A percentile compares a stretch with the other conserved stretches of the same genome.
Conservation (phyloP, 2,329 filamentous ascomycete genomes). For the Teratosphaeria gauchensis region DNA sequence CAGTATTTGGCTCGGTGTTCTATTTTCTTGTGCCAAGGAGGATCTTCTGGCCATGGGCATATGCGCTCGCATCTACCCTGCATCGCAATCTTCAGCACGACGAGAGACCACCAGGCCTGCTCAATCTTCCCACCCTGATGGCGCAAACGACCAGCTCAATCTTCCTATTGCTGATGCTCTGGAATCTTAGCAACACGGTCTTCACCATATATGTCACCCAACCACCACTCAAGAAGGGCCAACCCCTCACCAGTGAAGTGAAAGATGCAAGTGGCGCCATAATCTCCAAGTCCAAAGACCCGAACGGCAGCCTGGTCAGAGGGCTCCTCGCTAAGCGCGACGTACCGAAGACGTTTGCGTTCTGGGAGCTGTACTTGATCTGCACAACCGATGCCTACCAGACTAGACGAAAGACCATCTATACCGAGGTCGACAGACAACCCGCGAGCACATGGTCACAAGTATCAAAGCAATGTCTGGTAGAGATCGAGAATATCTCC, state of each 20-base stretch:
- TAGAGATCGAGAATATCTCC: conserved; percentile 58
- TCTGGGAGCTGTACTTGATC: conserved; percentile 83
- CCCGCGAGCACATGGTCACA: conserved; percentile 63
- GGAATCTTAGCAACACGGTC: conserved; percentile 65
- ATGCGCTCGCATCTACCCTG: conserved; percentile 54
- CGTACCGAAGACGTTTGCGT: conserved; percentile 69
- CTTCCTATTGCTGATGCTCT: conserved; percentile 58
- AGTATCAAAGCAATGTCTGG: conserved; percentile 59
- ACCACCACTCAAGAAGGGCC: conserved; percentile 73
- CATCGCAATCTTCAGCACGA: conserved; percentile 62
- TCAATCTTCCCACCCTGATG: conserved; percentile 10
- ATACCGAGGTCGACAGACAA: conserved; percentile 69
- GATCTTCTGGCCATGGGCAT: conserved; percentile 48
- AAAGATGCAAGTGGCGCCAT: conserved; percentile 37
- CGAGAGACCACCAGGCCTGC: conserved; percentile 49
- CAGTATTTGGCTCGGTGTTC: conserved; percentile 13
- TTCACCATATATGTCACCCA: conserved; percentile 75
- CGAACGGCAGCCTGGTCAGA: conserved; percentile 78
- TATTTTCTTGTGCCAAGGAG: conserved; percentile 56
- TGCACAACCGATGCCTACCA: conserved; percentile 54
- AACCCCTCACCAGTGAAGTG: conserved; percentile 72
- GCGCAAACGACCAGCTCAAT: conserved; percentile 44
- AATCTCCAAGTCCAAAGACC: conserved; percentile 43
- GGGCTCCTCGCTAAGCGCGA: conserved; percentile 78
- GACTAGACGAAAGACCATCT: conserved; percentile 70